Percentiles rank a stretch among this genome's conserved stretches.
Conservation (phyloP, 1,284 basidiomycete genomes). For the Ustilago shanxiensis region DNA sequence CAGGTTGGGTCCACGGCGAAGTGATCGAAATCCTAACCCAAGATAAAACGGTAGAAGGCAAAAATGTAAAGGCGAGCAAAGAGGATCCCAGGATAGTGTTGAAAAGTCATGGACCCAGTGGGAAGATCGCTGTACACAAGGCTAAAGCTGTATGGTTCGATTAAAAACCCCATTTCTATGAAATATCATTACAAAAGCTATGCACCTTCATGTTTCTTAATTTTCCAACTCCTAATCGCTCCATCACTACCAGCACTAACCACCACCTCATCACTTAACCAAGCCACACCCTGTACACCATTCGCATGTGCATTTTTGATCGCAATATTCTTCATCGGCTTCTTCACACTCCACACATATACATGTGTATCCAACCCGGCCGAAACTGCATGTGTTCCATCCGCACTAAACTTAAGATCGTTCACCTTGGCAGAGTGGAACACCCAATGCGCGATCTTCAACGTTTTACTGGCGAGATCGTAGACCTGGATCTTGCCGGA, state of each 20-base stretch:
- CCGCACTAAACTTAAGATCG: conserved; percentile 81
- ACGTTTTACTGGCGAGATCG: conserved; percentile 73
- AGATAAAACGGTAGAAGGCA: conserved; percentile 9
- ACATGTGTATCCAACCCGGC: conserved; percentile 81
- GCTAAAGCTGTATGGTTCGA: conserved; percentile 23
- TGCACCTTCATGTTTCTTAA: conserved; percentile 35
- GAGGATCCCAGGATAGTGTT: conserved; percentile 22
- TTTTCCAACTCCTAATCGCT: conserved; percentile 33
- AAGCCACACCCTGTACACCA: conserved; percentile 79
- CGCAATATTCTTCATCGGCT: conserved; percentile 82
- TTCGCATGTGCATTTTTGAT: conserved; percentile 74
- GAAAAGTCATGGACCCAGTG: conserved; percentile 21
- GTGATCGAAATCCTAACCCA: conserved; percentile 18
- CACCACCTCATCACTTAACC: conserved; percentile 78
- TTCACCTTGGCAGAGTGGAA: conserved; percentile 87
- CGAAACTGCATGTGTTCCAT: conserved; percentile 79
- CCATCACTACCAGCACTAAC: conserved; percentile 86
- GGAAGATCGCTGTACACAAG: conserved; percentile 24
- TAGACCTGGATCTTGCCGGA: conserved; percentile 84
- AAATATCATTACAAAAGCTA: no score
- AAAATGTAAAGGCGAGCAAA: conserved; percentile 21
- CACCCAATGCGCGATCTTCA: conserved; percentile 76
- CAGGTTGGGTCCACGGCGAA: no score
- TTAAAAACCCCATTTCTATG: background rate
- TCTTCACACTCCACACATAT: conserved; percentile 86